phyloP scores from a whole-genome alignment of 208 protist genomes.

The Polymyxa betae region DNA sequence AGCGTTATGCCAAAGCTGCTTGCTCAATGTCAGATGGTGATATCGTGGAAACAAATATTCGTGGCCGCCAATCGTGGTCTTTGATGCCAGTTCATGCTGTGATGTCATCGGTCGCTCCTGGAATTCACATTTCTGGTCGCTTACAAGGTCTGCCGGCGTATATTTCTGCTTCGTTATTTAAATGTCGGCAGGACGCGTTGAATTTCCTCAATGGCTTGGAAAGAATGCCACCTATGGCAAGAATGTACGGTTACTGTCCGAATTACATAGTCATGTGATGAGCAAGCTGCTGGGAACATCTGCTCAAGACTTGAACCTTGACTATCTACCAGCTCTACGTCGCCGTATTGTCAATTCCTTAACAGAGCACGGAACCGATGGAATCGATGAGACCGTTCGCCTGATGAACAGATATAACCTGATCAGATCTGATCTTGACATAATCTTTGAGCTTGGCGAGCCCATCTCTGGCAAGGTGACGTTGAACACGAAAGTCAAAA shows the following conservation, averaged over 20 bases:
- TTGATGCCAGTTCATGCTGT: conserved; percentile 64
- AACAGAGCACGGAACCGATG: conserved; percentile 18
- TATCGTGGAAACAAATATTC: conserved; percentile 57
- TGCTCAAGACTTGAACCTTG: neutral
- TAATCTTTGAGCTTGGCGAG: conserved; percentile 57
- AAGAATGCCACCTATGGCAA: conserved; percentile 61
- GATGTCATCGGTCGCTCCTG: conserved; percentile 60
- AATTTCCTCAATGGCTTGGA: conserved; percentile 63
- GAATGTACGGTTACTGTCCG: conserved; percentile 42
- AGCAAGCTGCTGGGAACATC: neutral
- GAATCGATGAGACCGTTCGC: conserved; percentile 53
- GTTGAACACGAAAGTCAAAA: conserved; percentile 53
- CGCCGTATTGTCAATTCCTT: conserved; percentile 23
- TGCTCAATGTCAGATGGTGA: conserved; percentile 67
- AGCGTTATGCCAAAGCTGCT: conserved; percentile 59
- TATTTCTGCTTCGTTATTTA: neutral
- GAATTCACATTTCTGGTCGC: conserved; percentile 40
- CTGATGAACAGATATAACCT: conserved; percentile 63
- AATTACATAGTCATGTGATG: neutral
- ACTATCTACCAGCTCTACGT: conserved; percentile 48
- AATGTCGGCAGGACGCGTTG: neutral
- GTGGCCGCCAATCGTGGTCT: conserved; percentile 48
- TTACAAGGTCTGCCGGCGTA: neutral
- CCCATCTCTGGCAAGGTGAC: neutral
- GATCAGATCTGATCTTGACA: conserved; percentile 65